phyloP scores from a whole-genome alignment of 1,139 yeast genomes.

The Pneumocystis carinii region DNA sequence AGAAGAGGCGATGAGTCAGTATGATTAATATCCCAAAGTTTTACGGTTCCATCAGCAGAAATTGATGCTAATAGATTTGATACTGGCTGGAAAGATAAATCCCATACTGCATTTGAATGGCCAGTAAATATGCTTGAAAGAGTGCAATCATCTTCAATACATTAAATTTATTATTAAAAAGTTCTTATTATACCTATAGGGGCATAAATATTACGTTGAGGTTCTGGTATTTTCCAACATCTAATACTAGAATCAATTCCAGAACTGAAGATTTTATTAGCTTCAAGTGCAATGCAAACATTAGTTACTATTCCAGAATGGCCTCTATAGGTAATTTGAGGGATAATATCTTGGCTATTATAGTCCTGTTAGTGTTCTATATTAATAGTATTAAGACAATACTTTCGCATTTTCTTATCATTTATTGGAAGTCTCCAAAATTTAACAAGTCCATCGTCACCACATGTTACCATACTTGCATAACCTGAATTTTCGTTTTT shows the following conservation, averaged over 20 bases:
- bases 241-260: constrained; percentile 2
- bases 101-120: constrained; percentile 4
- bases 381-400: background rate
- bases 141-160: background rate
- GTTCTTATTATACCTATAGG: background rate
- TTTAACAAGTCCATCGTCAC: constrained; percentile 1
- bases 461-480: constrained; percentile 1
- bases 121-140: background rate
- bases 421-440: background rate
- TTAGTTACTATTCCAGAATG: constrained; percentile 3
- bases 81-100: background rate
- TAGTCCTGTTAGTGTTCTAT: background rate
- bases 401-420: background rate
- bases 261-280: constrained; percentile 1
- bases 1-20: background rate
- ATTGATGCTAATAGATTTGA: constrained; percentile 1
- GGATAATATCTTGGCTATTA: background rate
- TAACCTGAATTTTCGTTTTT: background rate
- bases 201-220: background rate
- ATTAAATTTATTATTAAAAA: background rate
- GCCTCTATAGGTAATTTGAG: constrained; percentile 1
- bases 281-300: background rate
- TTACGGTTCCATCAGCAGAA: constrained; percentile 1
- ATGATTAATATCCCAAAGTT: background rate
- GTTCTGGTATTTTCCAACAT: constrained; percentile 2